Evolutionary conservation across 78 protist genomes (phyloP).

Genomic region (Creolimax fragrantissima): DNA sequence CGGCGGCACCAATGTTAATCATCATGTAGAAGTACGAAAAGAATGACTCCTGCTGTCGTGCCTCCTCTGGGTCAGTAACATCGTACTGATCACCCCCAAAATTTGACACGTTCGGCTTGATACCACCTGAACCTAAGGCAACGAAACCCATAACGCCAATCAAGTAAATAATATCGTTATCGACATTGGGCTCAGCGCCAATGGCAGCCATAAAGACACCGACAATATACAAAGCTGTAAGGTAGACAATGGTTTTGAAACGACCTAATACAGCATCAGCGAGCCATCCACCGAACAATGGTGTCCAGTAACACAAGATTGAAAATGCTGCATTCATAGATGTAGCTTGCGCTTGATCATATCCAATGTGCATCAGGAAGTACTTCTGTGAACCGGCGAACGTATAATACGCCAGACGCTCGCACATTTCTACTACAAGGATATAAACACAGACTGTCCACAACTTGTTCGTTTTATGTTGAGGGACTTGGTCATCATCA

Average conservation of each 20-base stretch:
- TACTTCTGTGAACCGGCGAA: background rate
- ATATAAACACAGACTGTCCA: background rate
- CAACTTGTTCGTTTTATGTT: background rate
- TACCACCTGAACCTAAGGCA: constrained; percentile 24
- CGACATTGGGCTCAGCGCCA: background rate
- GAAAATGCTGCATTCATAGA: constrained; percentile 10
- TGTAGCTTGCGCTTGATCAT: background rate
- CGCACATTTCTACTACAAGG: constrained; percentile 12
- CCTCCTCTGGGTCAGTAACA: background rate
- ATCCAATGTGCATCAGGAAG: background rate
- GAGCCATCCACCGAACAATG: background rate
- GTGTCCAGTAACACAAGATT: background rate
- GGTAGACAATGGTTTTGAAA: constrained; percentile 8
- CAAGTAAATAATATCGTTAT: background rate
- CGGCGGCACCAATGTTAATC: constrained; percentile 20
- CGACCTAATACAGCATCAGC: constrained; percentile 18
- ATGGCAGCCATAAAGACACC: background rate
- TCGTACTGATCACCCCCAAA: constrained; percentile 18
- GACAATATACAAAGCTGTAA: constrained; percentile 9
- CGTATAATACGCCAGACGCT: constrained; percentile 20
- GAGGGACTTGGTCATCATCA: too few species aligned
- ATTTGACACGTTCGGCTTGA: constrained; percentile 15
- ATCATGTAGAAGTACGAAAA: constrained; percentile 16
- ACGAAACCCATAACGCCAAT: background rate
- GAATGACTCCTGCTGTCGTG: background rate